Evolutionary conservation across 2,329 filamentous ascomycete species (phyloP).

Genomic region (Penicillium sp.): DNA sequence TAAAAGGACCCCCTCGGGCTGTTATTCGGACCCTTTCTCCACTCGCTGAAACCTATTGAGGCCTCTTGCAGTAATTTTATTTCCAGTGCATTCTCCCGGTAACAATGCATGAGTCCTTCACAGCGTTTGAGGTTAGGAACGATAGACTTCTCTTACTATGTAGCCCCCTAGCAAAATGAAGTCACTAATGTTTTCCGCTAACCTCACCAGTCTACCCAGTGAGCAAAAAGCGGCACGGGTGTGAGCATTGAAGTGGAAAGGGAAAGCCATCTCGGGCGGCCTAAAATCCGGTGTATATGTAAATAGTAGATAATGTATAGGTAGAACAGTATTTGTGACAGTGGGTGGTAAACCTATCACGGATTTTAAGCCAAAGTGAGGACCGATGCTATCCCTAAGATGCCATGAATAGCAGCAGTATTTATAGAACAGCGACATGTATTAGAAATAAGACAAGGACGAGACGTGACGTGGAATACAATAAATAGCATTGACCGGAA

Average conservation of each 20-base stretch:
- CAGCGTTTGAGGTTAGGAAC: background rate
- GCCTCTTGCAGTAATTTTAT: background rate
- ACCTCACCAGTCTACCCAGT: background rate
- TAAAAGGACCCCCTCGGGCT: background rate
- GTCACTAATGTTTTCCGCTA: background rate
- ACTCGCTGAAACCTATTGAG: background rate
- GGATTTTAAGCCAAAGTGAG: too few species aligned
- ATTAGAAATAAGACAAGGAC: background rate
- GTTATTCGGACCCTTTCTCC: background rate
- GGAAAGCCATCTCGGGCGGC: background rate
- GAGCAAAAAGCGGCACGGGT: background rate
- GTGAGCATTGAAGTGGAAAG: background rate
- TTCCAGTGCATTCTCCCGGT: background rate
- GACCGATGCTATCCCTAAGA: background rate
- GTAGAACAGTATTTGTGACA: too few species aligned
- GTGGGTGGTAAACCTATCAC: too few species aligned
- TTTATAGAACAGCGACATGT: background rate
- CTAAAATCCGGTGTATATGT: background rate
- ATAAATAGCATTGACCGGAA: conserved; percentile 5
- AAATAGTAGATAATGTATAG: too few species aligned
- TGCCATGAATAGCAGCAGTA: background rate
- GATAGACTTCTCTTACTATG: background rate
- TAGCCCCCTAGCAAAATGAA: background rate
- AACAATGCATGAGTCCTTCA: background rate
- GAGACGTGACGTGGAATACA: background rate